phyloP scores from a whole-genome alignment of 176 grass and related monocot species.

The Phoenix dactylifera region DNA sequence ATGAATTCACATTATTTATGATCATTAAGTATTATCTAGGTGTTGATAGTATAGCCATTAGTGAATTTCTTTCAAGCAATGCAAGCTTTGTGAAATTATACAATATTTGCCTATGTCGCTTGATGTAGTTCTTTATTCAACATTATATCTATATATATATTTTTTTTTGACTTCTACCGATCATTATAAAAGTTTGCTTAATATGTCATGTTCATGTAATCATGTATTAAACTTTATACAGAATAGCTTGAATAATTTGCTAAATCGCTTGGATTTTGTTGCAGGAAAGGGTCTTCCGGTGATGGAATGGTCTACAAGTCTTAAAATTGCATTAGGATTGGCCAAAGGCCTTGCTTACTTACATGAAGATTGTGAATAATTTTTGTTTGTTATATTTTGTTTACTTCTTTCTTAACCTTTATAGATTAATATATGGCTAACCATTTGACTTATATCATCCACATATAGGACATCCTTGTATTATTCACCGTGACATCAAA shows the following conservation, averaged over 20 bases:
- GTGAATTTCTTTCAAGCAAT: too few species aligned
- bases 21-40: too few species aligned
- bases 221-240: too few species aligned
- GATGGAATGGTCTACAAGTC: slow-evolving; percentile 9
- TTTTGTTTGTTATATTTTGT: neutral
- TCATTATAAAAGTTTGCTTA: neutral
- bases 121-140: too few species aligned
- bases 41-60: too few species aligned
- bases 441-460: too few species aligned
- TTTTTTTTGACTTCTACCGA: neutral
- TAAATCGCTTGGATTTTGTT: too few species aligned
- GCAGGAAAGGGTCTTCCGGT: slow-evolving; percentile 9
- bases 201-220: neutral
- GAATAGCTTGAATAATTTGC: too few species aligned
- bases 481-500: slow-evolving; percentile 75
- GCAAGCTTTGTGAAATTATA: too few species aligned
- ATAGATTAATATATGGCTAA: neutral
- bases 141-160: neutral
- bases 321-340: slow-evolving; percentile 14
- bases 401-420: neutral
- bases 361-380: slow-evolving; percentile 10
- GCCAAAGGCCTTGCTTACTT: slow-evolving; percentile 11
- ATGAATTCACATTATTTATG: too few species aligned
- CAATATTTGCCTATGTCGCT: too few species aligned
- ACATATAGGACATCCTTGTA: slow-evolving; percentile 15